Percentiles rank a stretch among this genome's conserved stretches.
phyloP scores from a whole-genome alignment of 441 rosid species.

The Pelargonium citronellum region DNA sequence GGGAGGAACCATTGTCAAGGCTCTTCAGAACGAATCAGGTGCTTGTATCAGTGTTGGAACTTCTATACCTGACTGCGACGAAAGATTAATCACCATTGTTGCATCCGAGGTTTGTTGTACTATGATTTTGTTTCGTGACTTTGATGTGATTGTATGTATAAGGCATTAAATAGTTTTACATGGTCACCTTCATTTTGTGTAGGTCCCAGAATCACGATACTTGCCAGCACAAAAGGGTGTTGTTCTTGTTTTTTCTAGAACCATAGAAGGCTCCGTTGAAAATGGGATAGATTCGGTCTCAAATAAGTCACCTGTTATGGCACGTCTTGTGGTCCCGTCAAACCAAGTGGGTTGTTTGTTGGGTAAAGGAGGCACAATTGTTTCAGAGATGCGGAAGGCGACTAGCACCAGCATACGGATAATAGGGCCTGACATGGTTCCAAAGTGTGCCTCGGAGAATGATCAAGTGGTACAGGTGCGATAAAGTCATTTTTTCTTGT shows the following conservation, averaged over 20 bases:
- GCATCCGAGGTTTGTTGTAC: constrained; percentile 65
- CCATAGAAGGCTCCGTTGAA: constrained; percentile 50
- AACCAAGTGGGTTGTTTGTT: constrained; percentile 80
- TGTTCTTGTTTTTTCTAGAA: constrained; percentile 62
- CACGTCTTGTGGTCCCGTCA: constrained; percentile 75
- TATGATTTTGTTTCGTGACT: constrained; percentile 12
- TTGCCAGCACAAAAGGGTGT: constrained; percentile 79
- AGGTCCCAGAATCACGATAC: constrained; percentile 55
- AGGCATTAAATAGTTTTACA: constrained; percentile 19
- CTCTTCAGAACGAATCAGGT: constrained; percentile 75
- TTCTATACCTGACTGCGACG: constrained; percentile 54
- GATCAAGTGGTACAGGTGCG: constrained; percentile 87
- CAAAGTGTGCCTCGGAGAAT: constrained; percentile 57
- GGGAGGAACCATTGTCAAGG: constrained; percentile 64
- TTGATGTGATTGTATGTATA: constrained; percentile 14
- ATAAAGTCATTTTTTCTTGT: not conserved
- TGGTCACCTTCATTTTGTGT: constrained; percentile 32
- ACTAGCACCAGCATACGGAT: constrained; percentile 60
- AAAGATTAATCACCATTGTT: constrained; percentile 62
- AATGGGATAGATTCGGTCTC: constrained; percentile 47
- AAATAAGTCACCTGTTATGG: constrained; percentile 40
- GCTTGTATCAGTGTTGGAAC: constrained; percentile 69
- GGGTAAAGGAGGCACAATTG: constrained; percentile 80
- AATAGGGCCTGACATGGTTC: constrained; percentile 49
- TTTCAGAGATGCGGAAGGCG: constrained; percentile 71